Evolutionary conservation across 768 basidiomycete genomes (phyloP), one percentile per base, ranked within the genome.

Genomic region (Cyclocybe aegerita): DNA sequence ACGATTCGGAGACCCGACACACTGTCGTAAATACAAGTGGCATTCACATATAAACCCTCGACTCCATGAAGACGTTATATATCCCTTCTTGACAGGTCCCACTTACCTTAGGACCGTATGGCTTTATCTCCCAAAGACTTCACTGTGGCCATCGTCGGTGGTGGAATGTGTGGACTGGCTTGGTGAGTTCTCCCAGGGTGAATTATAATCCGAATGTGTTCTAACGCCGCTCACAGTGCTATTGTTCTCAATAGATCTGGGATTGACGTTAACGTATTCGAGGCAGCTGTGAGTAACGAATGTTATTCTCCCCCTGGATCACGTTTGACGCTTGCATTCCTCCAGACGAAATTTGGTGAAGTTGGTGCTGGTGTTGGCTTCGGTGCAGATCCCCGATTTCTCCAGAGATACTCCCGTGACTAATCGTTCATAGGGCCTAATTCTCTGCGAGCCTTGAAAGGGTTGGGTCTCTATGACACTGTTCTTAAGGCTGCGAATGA

Each of bases 361-460:
- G 69, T 81, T 36, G 81, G 81, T 8, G 79, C 80, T n/a, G 80
- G 79, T 9, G 73, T 83, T 38, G 76, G 72, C 12, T 52, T 83
- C 15, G 80, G 79, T 77, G 7, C 32, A n/a, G 4, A 33, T 32
- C 39, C 14, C 11, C 23, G 17, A 11, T 5, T 44, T 17, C 16
- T 10, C 33, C 29, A 12, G 32, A 31, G 35, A 43, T 37, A n/a
- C 36, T 11, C 35, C 42, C 39, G 46, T 43, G 40, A 16, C 44
- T 31, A 11, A 46, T 9, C 3, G 12, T 8, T n/a, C 32, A 10
- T 36, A 81, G 78, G 80, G 1, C 72, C 78, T 2, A 83, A 83
- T 59, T 77, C 76, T 6, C 55, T 80, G 7, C 71, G 71, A 11
- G 75, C 76, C 1, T 60, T 81, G 17, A 56, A 72, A 38, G 69